Evolutionary conservation across 2,329 filamentous ascomycete genomes (phyloP).

Genomic region (Colletotrichum navitas): DNA sequence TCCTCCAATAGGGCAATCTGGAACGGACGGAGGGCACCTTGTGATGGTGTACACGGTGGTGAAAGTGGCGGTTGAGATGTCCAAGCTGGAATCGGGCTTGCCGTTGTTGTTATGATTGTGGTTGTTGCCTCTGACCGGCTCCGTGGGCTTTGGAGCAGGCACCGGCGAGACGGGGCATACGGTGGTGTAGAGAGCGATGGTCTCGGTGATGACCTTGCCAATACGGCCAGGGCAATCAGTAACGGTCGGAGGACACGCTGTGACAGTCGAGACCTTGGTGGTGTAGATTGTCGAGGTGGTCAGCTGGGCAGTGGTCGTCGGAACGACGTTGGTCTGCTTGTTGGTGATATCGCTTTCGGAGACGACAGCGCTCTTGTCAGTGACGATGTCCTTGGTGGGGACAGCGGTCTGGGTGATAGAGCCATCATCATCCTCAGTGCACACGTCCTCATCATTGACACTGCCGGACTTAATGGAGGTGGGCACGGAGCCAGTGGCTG

Average conservation of each 20-base stretch:
- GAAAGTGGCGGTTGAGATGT: constrained; percentile 52
- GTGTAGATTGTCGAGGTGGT: constrained; percentile 57
- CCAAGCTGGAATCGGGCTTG: background rate
- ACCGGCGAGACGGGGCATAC: constrained; percentile 55
- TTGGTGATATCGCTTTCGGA: background rate
- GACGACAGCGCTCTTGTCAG: background rate
- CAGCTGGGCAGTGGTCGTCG: constrained; percentile 38
- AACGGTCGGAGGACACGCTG: constrained; percentile 63
- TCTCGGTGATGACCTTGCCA: constrained; percentile 53
- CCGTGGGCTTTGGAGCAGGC: constrained; percentile 26
- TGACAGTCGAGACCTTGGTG: constrained; percentile 65
- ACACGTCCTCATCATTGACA: constrained; percentile 22
- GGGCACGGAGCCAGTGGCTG: background rate
- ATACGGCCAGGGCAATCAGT: constrained; percentile 53
- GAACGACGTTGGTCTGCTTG: constrained; percentile 1
- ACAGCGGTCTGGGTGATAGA: background rate
- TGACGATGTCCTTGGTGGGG: constrained; percentile 22
- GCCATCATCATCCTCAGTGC: constrained; percentile 34
- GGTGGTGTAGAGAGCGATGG: constrained; percentile 54
- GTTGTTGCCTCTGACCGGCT: constrained; percentile 27
- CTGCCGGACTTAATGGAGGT: constrained; percentile 11
- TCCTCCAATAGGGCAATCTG: constrained; percentile 53
- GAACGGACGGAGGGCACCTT: constrained; percentile 62
- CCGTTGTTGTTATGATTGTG: background rate
- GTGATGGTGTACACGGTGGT: constrained; percentile 66